These are phyloP conservation scores for Theobroma grandiflorum DNA, from an alignment of 441 rosid species.

Conservation along the genomic window DNA sequence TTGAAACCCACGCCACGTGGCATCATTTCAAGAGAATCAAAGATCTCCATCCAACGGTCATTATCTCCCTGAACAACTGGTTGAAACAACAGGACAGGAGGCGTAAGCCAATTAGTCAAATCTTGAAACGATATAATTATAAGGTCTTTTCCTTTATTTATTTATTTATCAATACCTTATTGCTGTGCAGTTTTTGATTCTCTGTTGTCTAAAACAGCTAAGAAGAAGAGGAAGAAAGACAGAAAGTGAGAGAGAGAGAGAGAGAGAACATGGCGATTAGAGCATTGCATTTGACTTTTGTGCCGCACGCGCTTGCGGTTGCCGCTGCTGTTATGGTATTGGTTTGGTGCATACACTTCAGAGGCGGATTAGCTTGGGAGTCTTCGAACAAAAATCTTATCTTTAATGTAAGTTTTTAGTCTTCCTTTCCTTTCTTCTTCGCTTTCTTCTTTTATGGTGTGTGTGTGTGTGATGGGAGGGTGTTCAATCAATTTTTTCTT, in stretches of 20 bases:
- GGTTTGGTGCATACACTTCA: constrained; percentile 72
- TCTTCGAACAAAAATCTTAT: constrained; percentile 79
- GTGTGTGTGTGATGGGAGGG: neutral
- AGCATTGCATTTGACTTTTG: constrained; percentile 66
- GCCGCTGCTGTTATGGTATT: constrained; percentile 70
- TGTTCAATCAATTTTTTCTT: neutral
- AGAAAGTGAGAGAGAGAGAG: neutral
- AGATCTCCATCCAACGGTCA: constrained; percentile 42
- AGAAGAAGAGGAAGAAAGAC: neutral
- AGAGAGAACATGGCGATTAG: constrained; percentile 52
- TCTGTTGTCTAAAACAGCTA: neutral
- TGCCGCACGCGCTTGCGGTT: constrained; percentile 65
- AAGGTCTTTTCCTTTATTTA: neutral
- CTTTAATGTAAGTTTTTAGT: constrained; percentile 65
- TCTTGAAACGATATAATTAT: neutral
- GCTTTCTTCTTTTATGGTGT: neutral
- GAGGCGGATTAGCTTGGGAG: constrained; percentile 98
- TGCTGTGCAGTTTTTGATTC: neutral
- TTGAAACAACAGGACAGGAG: neutral
- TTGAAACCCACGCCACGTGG: constrained; percentile 39
- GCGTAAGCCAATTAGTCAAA: neutral
- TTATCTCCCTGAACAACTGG: neutral
- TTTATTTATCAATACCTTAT: neutral
- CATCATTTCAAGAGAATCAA: neutral
- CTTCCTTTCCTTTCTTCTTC: neutral